These are phyloP conservation scores for Colletotrichum tanaceti DNA, from an alignment of 2,329 filamentous ascomycete genomes.

Conservation along the genomic window DNA sequence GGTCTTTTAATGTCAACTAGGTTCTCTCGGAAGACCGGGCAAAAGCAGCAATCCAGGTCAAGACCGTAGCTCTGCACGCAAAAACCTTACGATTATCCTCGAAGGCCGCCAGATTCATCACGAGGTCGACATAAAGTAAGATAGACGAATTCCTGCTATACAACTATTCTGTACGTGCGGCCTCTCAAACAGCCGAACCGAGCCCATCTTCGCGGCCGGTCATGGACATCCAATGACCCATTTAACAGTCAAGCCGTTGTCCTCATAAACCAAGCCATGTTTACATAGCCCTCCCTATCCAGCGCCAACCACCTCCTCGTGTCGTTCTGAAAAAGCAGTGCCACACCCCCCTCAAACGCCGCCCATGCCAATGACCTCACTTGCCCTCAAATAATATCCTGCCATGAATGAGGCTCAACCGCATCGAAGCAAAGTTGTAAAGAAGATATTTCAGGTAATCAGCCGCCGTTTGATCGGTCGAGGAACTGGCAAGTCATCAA, in stretches of 20 bases:
- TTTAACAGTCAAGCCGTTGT: background rate
- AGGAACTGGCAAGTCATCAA: slow-evolving; percentile 52
- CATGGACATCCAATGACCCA: background rate
- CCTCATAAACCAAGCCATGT: background rate
- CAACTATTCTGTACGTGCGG: background rate
- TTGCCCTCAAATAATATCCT: background rate
- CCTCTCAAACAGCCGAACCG: no score
- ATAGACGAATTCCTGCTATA: background rate
- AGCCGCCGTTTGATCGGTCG: slow-evolving; percentile 60
- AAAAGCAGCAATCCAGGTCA: background rate
- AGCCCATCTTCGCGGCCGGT: background rate
- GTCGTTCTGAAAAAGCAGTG: background rate
- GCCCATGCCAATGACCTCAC: slow-evolving; percentile 11
- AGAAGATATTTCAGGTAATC: slow-evolving; percentile 48
- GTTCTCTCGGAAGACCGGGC: background rate
- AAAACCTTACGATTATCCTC: no score
- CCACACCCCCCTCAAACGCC: slow-evolving; percentile 21
- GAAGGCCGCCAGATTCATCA: background rate
- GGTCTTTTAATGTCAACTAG: no score
- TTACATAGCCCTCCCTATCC: background rate
- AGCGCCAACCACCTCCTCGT: background rate
- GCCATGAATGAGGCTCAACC: background rate
- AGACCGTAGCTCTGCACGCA: background rate
- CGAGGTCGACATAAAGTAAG: background rate
- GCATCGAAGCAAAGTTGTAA: background rate